A percentile compares a stretch with the other conserved stretches of the same genome.
phyloP scores from a whole-genome alignment of 305 asterid genomes.

The Salvia sclarea region DNA sequence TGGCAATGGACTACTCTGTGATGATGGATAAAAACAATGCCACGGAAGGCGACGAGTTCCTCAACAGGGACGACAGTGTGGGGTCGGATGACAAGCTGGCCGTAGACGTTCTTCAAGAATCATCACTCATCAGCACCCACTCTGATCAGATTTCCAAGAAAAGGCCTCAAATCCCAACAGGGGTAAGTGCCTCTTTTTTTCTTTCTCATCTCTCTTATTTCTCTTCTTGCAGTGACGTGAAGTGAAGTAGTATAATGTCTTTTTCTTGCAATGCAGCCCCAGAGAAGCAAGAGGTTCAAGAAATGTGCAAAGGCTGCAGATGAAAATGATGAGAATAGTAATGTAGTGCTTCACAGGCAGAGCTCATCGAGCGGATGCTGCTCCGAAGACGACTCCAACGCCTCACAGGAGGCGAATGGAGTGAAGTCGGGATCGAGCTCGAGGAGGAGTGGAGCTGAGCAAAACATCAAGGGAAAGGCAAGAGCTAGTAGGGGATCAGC shows the following conservation, averaged over 20 bases:
- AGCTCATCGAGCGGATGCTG: constrained; percentile 39
- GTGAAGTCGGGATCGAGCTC: constrained; percentile 34
- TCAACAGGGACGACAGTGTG: constrained; percentile 38
- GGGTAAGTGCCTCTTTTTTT: constrained; percentile 25
- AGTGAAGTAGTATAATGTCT: neutral
- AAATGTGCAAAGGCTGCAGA: constrained; percentile 28
- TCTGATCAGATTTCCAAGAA: constrained; percentile 36
- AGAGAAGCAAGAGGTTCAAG: constrained; percentile 45
- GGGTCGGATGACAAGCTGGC: constrained; percentile 26
- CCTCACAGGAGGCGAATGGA: constrained; percentile 40
- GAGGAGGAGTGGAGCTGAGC: constrained; percentile 29
- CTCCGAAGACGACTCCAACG: constrained; percentile 57
- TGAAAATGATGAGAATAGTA: constrained; percentile 23
- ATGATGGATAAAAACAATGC: constrained; percentile 27
- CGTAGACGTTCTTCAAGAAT: constrained; percentile 29
- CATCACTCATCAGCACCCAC: constrained; percentile 23
- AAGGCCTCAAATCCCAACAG: constrained; percentile 37
- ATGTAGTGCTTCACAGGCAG: constrained; percentile 28
- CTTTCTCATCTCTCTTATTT: neutral
- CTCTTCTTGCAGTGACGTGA: neutral
- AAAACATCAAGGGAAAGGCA: constrained; percentile 33
- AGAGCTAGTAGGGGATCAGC: constrained; percentile 55
- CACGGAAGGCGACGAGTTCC: constrained; percentile 37
- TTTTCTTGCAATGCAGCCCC: constrained; percentile 37
- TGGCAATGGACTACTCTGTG: constrained; percentile 33